Evolutionary conservation across 257 asterid species (phyloP).

Genomic region (Cordia subcordata): DNA sequence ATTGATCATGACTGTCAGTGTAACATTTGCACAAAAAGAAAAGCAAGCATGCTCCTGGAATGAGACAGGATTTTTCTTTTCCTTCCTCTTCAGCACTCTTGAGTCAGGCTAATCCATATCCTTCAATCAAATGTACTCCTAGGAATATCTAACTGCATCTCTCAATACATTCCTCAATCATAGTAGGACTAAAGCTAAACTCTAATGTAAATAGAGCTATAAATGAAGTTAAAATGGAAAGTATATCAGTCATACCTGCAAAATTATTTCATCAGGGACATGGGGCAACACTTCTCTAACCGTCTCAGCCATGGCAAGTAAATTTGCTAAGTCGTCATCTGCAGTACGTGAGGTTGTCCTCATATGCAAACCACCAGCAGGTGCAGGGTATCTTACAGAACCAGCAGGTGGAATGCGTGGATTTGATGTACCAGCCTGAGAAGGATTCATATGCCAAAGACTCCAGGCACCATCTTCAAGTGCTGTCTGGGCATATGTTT

Average conservation of each 20-base stretch:
- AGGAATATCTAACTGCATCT: background rate
- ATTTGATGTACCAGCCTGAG: conserved; percentile 70
- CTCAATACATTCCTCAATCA: background rate
- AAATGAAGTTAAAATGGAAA: background rate
- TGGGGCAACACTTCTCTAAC: conserved; percentile 86
- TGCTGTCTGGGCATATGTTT: conserved; percentile 70
- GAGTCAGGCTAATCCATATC: too few species aligned
- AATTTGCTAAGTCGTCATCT: conserved; percentile 45
- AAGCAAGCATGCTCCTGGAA: too few species aligned
- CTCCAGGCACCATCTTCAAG: conserved; percentile 73
- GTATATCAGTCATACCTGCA: conserved; percentile 41
- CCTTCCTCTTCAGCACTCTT: too few species aligned
- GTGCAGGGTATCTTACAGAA: conserved; percentile 33
- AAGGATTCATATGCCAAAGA: conserved; percentile 56
- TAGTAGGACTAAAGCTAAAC: too few species aligned
- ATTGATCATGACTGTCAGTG: too few species aligned
- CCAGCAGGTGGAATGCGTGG: conserved; percentile 37
- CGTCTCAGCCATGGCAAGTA: conserved; percentile 68
- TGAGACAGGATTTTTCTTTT: too few species aligned
- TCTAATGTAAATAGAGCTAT: background rate
- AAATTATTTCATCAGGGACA: conserved; percentile 63
- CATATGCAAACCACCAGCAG: conserved; percentile 40
- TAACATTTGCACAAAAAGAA: too few species aligned
- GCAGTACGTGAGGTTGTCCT: conserved; percentile 37
- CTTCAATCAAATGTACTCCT: too few species aligned